Conservation (phyloP, 1,284 basidiomycete genomes). For the Ganoderma lucidum region DNA sequence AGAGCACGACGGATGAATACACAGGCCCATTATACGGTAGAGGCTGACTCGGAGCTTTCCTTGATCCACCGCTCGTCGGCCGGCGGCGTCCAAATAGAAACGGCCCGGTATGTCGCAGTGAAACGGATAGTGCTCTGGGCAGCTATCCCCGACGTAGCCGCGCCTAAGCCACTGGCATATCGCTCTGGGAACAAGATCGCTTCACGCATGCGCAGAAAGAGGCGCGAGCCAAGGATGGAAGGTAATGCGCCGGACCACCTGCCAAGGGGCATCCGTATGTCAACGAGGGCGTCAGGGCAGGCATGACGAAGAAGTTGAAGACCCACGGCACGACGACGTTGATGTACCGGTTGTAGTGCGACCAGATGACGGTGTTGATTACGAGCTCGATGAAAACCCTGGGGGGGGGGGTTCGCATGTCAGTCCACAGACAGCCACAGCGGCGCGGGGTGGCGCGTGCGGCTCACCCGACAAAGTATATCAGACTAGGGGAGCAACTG, state of each 20-base stretch:
- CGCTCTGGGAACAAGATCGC: conserved; percentile 16
- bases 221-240: conserved; percentile 30
- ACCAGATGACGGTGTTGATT: conserved; percentile 38
- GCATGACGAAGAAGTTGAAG: neutral
- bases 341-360: conserved; percentile 34
- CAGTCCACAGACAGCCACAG: conserved; percentile 6
- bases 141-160: neutral
- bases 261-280: neutral
- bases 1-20: neutral
- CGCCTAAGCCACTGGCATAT: neutral
- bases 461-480: conserved; percentile 33
- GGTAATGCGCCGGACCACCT: conserved; percentile 40
- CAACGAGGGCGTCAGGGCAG: neutral
- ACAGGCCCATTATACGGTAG: neutral
- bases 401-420: neutral
- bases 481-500: conserved; percentile 19
- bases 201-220: conserved; percentile 34
- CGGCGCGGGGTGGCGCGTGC: neutral
- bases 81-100: neutral
- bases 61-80: neutral
- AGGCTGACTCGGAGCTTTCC: neutral
- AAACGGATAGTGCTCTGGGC: neutral
- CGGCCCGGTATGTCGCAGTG: neutral
- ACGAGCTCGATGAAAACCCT: conserved; percentile 38
- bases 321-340: conserved; percentile 40